phyloP scores from a whole-genome alignment of 371 early-diverging fungal species.

The Rhizomucor pusillus region DNA sequence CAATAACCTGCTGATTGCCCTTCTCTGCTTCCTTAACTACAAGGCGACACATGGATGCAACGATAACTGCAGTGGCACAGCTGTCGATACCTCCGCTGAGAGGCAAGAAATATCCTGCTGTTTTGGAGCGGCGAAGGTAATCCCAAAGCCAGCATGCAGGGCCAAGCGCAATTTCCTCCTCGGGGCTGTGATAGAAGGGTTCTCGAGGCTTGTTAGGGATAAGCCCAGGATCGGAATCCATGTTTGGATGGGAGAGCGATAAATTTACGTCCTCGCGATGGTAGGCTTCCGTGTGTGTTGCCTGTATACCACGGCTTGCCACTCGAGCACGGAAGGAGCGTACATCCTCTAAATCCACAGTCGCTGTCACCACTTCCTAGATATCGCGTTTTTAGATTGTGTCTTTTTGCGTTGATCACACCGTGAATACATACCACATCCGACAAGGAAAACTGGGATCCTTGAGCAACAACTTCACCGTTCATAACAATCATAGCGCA shows the following conservation, averaged over 20 bases:
- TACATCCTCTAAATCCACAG: slow-evolving; percentile 88
- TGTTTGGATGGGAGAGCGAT: slow-evolving; percentile 46
- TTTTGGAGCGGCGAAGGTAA: slow-evolving; percentile 89
- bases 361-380: slow-evolving; percentile 91
- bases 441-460: slow-evolving; percentile 87
- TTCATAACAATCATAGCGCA: slow-evolving; percentile 88
- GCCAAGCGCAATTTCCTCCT: slow-evolving; percentile 87
- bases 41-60: slow-evolving; percentile 92
- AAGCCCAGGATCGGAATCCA: slow-evolving; percentile 35
- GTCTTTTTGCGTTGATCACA: background rate
- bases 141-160: slow-evolving; percentile 99
- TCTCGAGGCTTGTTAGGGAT: slow-evolving; percentile 28
- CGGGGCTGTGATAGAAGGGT: slow-evolving; percentile 59
- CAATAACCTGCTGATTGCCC: slow-evolving; percentile 71
- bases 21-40: slow-evolving; percentile 68
- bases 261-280: slow-evolving; percentile 62
- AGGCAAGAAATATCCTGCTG: slow-evolving; percentile 92
- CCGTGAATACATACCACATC: slow-evolving; percentile 70
- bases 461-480: slow-evolving; percentile 88
- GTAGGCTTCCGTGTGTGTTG: slow-evolving; percentile 58
- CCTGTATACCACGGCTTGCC: slow-evolving; percentile 82
- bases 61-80: slow-evolving; percentile 91
- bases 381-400: background rate
- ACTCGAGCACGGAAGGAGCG: slow-evolving; percentile 75
- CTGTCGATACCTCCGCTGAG: slow-evolving; percentile 97